Evolutionary conservation across 345 rosid species (phyloP), one percentile per base, ranked within the genome.

Genomic region (Euphorbia peplus): DNA sequence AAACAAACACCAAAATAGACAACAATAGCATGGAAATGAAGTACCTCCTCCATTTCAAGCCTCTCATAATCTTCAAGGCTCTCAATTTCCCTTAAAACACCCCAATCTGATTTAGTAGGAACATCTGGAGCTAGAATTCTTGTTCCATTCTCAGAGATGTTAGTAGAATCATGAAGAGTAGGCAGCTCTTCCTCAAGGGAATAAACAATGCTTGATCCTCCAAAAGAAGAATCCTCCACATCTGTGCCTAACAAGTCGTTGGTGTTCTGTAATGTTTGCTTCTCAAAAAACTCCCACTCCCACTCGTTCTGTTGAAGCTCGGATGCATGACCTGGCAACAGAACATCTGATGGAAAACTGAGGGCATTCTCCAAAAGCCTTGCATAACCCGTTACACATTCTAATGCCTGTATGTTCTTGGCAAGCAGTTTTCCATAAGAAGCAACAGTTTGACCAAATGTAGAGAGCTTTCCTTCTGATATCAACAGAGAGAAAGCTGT

Each of bases 1-100:
- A 26, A 39, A 35, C 12, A 15, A 15, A 50, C 47, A 64, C 47
- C 16, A 37, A 24, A 54, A 29, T 7, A 22, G 19, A 26, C 12
- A n/a, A 47, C 53, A 54, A 12, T 28, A 37, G 22, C 48, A 22
- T 63, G n/a, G 73, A 73, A 76, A 73, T 65, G 73, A 18, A 76
- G 76, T 81, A 95, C 99, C 98, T 95, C 93, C 79, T 85, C 93
- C 67, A 70, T 68, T 87, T 87, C 99, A 51, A 87, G 79, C 67
- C 81, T 87, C 81, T 95, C 96, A 68, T 81, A 78, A 74, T 95
- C 97, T 78, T 87, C 92, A 24, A 70, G 50, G 67, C 79, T 79
- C 70, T 92, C 93, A 59, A 88, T 83, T 71, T 86, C 91, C 25
- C 54, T 74, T 72, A 85, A 81, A 56, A 86, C 75, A 75, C 79